Evolutionary conservation across 1,284 basidiomycete species (phyloP).

Genomic region (Tilletia caries): DNA sequence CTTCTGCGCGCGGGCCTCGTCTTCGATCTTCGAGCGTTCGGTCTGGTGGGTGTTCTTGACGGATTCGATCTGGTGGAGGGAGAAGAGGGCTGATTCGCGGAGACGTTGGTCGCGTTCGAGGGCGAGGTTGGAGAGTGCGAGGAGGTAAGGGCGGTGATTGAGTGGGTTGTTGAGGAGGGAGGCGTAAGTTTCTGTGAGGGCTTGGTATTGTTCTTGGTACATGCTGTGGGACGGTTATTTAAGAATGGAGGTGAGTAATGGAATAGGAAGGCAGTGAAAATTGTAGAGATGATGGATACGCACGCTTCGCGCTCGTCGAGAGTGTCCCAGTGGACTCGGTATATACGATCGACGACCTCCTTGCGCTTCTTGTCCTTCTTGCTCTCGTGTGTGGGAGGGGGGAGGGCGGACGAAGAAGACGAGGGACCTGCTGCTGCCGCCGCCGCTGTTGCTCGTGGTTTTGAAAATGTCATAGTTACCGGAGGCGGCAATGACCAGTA

Average conservation of each 20-base stretch:
- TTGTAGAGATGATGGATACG: slow-evolving; percentile 3
- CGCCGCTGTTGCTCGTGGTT: too few species aligned
- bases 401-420: too few species aligned
- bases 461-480: too few species aligned
- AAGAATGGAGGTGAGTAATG: neutral
- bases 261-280: neutral
- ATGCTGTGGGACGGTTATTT: too few species aligned
- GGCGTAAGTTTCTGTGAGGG: slow-evolving; percentile 37
- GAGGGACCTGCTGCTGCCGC: too few species aligned
- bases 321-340: slow-evolving; percentile 48
- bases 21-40: slow-evolving; percentile 44
- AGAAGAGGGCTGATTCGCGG: slow-evolving; percentile 40
- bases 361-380: slow-evolving; percentile 48
- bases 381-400: slow-evolving; percentile 9
- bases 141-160: slow-evolving; percentile 41
- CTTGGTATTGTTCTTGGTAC: slow-evolving; percentile 46
- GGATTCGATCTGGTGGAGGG: slow-evolving; percentile 46
- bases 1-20: slow-evolving; percentile 46
- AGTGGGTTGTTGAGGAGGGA: slow-evolving; percentile 45
- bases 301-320: slow-evolving; percentile 46
- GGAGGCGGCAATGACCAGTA: too few species aligned
- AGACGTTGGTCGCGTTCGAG: slow-evolving; percentile 41
- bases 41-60: slow-evolving; percentile 36
- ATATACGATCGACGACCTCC: slow-evolving; percentile 50
- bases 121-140: slow-evolving; percentile 39